Base-by-base conservation (phyloP, 2,329 filamentous ascomycete genomes). In the Parasarocladium wereldwijsianum region DNA sequence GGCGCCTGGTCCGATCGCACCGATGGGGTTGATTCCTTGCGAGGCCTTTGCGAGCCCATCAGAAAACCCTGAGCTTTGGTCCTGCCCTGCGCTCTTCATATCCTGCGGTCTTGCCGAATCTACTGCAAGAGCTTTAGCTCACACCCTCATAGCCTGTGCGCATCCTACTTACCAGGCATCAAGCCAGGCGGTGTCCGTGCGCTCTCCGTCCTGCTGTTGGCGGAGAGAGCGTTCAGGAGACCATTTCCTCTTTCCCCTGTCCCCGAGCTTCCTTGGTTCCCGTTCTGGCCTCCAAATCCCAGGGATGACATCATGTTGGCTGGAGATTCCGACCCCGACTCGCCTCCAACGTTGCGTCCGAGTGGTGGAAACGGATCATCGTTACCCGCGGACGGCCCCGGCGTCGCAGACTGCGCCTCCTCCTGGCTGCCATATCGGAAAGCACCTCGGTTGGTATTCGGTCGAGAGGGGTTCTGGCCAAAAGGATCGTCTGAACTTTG, bases 361-460 rank as follows among this genome's bases (percentile, higher is more conserved):
- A 76, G 47, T 12, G 72, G 71, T 5, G 71, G 71, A 32, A 76
- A 76, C 12, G 76, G 72, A 29, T 76, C 72, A 24, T 61, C 59
- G 32, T 54, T 61, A 31, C 47, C 62, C 3, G 20, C 11, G 14
- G 58, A 46, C 31, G 62, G 65, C 26, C 53, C 46, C 40, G 69
- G 66, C 15, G 24, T 14, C 22, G 5, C 60, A 47, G 64, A 45
- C 36, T 60, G 57, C 11, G 52, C 42, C 15, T 45, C 58, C 24
- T 45, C 52, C 40, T 67, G 65, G 40, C 49, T 63, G 24, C 65
- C 63, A 37, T 70, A 72, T 13, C 66, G 59, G 41, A 70, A 71
- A 8, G 60, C 57, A 17, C 55, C 57, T 41, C 68, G 63, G n/a
- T 42, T 44, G 4, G 44, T 41, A 26, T 43, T 37, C 38, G 51